A percentile compares a stretch with the other conserved stretches of the same genome.
phyloP scores from a whole-genome alignment of 495 filamentous ascomycete species.

The Neurospora sp. region DNA sequence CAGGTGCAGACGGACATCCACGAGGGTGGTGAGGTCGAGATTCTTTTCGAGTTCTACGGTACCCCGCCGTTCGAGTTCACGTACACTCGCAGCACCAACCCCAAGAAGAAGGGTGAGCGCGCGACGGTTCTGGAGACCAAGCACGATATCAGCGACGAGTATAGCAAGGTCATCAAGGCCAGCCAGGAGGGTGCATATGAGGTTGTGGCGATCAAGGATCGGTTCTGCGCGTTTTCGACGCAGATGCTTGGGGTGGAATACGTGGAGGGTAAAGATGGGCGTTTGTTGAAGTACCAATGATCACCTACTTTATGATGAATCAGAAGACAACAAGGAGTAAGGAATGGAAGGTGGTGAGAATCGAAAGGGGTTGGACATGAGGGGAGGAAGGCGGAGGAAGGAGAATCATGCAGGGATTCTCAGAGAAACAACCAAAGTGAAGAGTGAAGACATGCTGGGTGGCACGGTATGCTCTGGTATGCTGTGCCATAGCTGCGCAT shows the following conservation, averaged over 20 bases:
- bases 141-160: conserved; percentile 71
- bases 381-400: neutral
- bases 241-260: conserved; percentile 23
- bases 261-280: conserved; percentile 36
- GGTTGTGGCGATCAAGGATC: conserved; percentile 88
- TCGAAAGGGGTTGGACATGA: neutral
- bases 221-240: conserved; percentile 74
- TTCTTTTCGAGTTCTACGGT: conserved; percentile 87
- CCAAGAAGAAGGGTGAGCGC: conserved; percentile 64
- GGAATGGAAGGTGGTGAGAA: neutral
- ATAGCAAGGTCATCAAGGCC: conserved; percentile 67
- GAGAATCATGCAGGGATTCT: neutral
- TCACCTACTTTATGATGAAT: neutral
- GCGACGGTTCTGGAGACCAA: conserved; percentile 77
- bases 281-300: neutral
- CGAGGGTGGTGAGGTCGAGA: conserved; percentile 85
- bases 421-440: neutral
- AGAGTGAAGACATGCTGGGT: neutral
- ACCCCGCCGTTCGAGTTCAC: conserved; percentile 97
- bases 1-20: conserved; percentile 82
- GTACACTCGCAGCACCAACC: conserved; percentile 83
- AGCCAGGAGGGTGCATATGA: conserved; percentile 94
- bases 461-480: neutral
- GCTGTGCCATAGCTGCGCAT: neutral
- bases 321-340: neutral